Conservation (phyloP, 768 basidiomycete species). For the Phlebiopsis gigantea region DNA sequence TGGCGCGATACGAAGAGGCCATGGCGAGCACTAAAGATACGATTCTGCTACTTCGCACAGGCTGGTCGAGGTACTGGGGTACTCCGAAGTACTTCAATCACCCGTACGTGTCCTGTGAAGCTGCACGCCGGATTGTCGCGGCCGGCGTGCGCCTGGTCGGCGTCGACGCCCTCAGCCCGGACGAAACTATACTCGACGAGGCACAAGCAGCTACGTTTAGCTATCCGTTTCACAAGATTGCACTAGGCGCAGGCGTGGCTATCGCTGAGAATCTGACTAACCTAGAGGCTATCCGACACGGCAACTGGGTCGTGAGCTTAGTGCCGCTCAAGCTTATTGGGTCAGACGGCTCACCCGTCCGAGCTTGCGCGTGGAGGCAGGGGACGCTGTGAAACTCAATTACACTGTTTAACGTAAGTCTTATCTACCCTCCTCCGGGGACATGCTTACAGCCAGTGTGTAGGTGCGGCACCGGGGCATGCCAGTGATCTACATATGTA, state of each 20-base stretch:
- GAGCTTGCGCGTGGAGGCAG: conserved; percentile 49
- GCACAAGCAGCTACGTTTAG: not conserved
- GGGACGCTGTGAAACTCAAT: not conserved
- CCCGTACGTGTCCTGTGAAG: conserved; percentile 54
- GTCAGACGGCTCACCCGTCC: conserved; percentile 62
- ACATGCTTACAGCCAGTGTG: not conserved
- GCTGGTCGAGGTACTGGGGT: conserved; percentile 45
- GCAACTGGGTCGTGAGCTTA: conserved; percentile 44
- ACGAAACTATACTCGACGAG: conserved; percentile 31
- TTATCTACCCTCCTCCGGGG: not conserved
- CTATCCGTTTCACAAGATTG: conserved; percentile 43
- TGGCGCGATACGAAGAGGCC: conserved; percentile 24
- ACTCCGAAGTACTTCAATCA: conserved; percentile 55
- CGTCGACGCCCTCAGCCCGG: conserved; percentile 61
- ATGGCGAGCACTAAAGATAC: conserved; percentile 22
- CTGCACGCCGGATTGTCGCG: conserved; percentile 42
- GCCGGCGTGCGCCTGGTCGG: conserved; percentile 54
- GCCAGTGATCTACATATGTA: too few relatives aligned
- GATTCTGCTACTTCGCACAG: conserved; percentile 57
- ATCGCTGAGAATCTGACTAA: conserved; percentile 71
- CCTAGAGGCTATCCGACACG: conserved; percentile 35
- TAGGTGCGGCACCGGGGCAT: too few relatives aligned
- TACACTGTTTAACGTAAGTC: not conserved
- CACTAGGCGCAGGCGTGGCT: conserved; percentile 54
- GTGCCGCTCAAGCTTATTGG: conserved; percentile 52